Base-by-base conservation (phyloP, 352 stramenopile genomes). In the Pythium utonaiense region DNA sequence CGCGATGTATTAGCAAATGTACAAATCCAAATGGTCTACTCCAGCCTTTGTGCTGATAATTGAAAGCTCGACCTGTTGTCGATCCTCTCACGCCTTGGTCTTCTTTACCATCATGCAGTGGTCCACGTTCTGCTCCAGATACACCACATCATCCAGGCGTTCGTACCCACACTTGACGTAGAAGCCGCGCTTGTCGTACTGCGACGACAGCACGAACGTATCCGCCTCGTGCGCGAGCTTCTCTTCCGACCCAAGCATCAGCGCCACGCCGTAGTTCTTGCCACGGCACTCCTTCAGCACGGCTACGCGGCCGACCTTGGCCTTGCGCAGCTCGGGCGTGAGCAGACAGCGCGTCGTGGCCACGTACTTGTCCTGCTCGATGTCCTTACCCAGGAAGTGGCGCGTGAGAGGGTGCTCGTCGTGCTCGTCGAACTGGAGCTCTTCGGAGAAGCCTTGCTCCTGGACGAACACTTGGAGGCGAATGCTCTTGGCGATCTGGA, bases 101-200 rank as follows among this genome's bases (percentile, higher is more conserved):
- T 33, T 57, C 57, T 66, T 64, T 33, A 51, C 21, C 64, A 71
- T 71, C 53, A 48, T 58, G 49, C 64, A 91, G 57, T 91, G 80
- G 58, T 79, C 55, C 0, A 74, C 71, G 24, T 66, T 74, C 55
- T 83, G 68, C 6, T 89, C 77, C 14, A 86, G 33, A 41, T 83
- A 84, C 8, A 85, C 69, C 44, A 86, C 77, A 49, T 80, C 74
- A 19, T 47, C 83, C 8, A 65, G 16, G 49, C 66, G 77, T 22
- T 53, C 54, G 64, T 89, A 91, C 27, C 81, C 81, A 38, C 81
- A 89, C 52, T 83, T 85, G 44, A 79, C 73, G 53, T 89, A 91
- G 62, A 91, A 91, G 1, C 53, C 75, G 34, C 75, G 74, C 62
- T 82, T 83, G 67, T 69, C 66, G 45, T 61, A 74, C 54, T 82